Evolutionary conservation across 75 land plant species (phyloP).

Genomic region (Sequoiadendron giganteum): DNA sequence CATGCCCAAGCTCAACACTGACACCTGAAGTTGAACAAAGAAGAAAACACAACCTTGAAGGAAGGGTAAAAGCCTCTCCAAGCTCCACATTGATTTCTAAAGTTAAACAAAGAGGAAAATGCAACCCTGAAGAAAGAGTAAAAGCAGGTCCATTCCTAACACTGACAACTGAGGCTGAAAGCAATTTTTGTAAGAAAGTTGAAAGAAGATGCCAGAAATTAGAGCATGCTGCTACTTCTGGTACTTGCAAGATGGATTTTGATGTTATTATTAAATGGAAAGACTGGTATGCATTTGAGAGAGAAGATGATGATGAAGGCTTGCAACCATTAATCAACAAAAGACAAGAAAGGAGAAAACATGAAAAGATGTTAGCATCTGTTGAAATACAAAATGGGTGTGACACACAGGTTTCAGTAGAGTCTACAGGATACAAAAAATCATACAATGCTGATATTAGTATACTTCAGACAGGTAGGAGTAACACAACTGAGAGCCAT

Average conservation of each 20-base stretch:
- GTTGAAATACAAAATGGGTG: not conserved
- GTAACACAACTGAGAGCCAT: not conserved
- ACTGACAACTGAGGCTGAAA: not conserved
- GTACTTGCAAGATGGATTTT: slow-evolving; percentile 9
- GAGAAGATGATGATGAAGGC: slow-evolving; percentile 15
- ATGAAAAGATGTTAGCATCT: slow-evolving; percentile 11
- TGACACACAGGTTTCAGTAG: not conserved
- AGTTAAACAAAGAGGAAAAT: not conserved
- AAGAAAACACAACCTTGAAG: slow-evolving; percentile 3
- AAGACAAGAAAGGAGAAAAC: slow-evolving; percentile 18
- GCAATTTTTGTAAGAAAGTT: not conserved
- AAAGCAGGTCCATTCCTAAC: not conserved
- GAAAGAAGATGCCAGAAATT: not conserved
- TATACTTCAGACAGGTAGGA: not conserved
- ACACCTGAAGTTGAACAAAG: not conserved
- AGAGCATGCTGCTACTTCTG: not conserved
- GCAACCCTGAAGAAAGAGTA: not conserved
- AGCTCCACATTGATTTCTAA: not conserved
- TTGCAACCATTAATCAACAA: slow-evolving; percentile 15
- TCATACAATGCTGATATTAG: not conserved
- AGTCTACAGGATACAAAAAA: not conserved
- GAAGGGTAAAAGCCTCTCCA: not conserved
- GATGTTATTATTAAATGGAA: slow-evolving; percentile 27
- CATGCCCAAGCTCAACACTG: not conserved
- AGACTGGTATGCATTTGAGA: slow-evolving; percentile 26